Evolutionary conservation across 2,329 filamentous ascomycete species (phyloP).

Genomic region (Aspergillus sp.): DNA sequence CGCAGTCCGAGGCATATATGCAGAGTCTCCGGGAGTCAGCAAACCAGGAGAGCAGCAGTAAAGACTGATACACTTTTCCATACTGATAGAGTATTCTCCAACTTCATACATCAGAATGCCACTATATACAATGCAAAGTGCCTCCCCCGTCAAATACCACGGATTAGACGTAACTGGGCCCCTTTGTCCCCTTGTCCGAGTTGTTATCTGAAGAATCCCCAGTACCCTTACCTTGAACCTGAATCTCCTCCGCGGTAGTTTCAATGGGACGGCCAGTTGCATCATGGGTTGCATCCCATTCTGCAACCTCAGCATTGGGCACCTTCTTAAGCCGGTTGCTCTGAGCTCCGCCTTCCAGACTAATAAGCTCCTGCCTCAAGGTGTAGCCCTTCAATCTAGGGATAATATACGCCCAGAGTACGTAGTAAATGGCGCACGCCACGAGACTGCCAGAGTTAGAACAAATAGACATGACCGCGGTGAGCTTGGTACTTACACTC

Average conservation of each 20-base stretch:
- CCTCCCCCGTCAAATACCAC: accelerated
- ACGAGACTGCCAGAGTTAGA: conserved; percentile 41
- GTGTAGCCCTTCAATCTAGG: conserved; percentile 54
- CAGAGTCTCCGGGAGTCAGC: not conserved
- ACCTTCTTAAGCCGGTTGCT: conserved; percentile 56
- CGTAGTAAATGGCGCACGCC: conserved; percentile 58
- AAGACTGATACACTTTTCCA: no score
- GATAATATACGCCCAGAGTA: conserved; percentile 57
- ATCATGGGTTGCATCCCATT: conserved; percentile 62
- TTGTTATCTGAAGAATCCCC: not conserved
- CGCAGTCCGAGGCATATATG: conserved; percentile 37
- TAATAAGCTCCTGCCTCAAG: conserved; percentile 51
- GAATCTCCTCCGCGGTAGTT: not conserved
- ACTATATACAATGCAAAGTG: no score
- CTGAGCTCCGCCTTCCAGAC: conserved; percentile 51
- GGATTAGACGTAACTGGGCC: not conserved
- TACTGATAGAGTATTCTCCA: no score
- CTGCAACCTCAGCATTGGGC: conserved; percentile 48
- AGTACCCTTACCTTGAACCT: not conserved
- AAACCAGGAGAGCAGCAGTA: no score
- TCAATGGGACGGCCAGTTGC: conserved; percentile 27
- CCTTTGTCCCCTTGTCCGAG: not conserved
- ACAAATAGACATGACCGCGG: no score
- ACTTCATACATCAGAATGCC: no score
- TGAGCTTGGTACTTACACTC: conserved; percentile 46